A percentile compares a stretch with the other conserved stretches of the same genome.
These are phyloP conservation scores for Trichophyton benhamiae DNA, from an alignment of 2,329 filamentous ascomycete genomes.

Conservation along the genomic window DNA sequence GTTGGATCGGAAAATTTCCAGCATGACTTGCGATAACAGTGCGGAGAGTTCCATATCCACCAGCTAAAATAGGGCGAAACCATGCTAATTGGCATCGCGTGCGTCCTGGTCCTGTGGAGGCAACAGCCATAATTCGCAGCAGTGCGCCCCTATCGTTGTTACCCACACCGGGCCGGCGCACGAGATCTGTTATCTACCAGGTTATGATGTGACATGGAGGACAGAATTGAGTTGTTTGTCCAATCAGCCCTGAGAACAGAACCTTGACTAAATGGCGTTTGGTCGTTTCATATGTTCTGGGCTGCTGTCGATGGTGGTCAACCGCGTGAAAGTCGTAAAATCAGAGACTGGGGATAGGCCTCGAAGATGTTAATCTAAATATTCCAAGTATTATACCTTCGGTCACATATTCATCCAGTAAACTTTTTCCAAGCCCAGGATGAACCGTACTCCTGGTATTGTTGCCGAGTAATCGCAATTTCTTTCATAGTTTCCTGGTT, in stretches of 20 bases:
- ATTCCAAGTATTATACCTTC: background rate
- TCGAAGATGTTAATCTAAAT: background rate
- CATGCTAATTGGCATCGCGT: background rate
- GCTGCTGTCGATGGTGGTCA: background rate
- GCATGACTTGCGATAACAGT: background rate
- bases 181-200: background rate
- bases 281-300: background rate
- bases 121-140: background rate
- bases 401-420: conserved; percentile 17
- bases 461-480: conserved; percentile 67
- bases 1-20: background rate
- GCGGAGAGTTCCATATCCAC: background rate
- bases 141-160: background rate
- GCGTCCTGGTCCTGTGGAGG: too few relatives aligned
- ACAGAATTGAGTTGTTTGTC: background rate
- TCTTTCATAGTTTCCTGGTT: conserved; percentile 52
- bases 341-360: background rate
- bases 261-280: background rate
- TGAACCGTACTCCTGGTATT: conserved; percentile 80
- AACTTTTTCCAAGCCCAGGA: conserved; percentile 65
- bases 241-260: background rate
- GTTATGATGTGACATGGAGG: background rate
- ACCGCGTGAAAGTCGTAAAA: background rate
- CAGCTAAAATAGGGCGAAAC: background rate
- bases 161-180: background rate